These are phyloP conservation scores for Pseudogymnoascus sp. DNA, from an alignment of 2,329 filamentous ascomycete genomes.

Conservation along the genomic window DNA sequence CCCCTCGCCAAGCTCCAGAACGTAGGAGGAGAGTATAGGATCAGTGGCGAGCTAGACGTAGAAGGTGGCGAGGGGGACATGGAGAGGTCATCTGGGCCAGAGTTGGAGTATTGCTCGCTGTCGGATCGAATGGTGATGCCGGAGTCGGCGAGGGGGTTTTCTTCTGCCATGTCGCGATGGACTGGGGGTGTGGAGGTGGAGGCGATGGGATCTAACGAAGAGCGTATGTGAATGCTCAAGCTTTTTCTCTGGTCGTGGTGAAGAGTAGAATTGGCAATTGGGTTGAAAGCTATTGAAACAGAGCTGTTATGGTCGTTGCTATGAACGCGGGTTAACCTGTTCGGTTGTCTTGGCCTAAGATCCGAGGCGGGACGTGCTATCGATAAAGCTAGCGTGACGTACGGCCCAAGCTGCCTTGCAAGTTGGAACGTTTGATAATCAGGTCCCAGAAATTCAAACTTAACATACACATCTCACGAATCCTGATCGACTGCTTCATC, in stretches of 20 bases:
- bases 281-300: neutral
- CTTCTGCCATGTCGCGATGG: constrained; percentile 41
- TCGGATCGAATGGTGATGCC: constrained; percentile 73
- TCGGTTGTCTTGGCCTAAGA: neutral
- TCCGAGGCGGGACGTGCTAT: constrained; percentile 24
- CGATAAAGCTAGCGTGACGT: constrained; percentile 33
- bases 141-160: constrained; percentile 55
- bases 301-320: neutral
- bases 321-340: neutral
- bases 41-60: constrained; percentile 40
- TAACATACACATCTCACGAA: constrained; percentile 8
- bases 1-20: constrained; percentile 78
- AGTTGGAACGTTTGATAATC: constrained; percentile 1
- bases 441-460: neutral
- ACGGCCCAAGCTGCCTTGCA: constrained; percentile 13
- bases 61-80: constrained; percentile 50
- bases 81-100: constrained; percentile 52
- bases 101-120: constrained; percentile 72
- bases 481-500: constrained; percentile 5
- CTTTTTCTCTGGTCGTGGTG: neutral
- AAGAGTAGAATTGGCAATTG: neutral
- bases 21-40: constrained; percentile 84
- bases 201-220: neutral
- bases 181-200: constrained; percentile 11
- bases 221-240: neutral